Conservation (phyloP, 306 rosid species). For the Benincasa hispida region DNA sequence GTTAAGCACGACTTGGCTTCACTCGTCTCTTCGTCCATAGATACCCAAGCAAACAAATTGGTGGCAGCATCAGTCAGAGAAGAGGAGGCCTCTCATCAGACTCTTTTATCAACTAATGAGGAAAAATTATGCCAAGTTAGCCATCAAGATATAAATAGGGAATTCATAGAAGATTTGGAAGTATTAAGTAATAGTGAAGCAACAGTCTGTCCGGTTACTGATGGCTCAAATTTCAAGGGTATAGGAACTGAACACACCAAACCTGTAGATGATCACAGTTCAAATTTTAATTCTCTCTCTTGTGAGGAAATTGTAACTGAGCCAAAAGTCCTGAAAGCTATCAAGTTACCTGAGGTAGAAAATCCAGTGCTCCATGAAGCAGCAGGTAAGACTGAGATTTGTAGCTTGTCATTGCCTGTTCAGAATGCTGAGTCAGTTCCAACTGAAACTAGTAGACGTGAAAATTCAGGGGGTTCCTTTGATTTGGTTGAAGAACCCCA, state of each 20-base stretch:
- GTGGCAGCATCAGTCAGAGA: conserved; percentile 19
- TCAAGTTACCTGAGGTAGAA: conserved; percentile 20
- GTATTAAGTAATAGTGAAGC: conserved; percentile 14
- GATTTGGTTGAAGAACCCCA: conserved; percentile 24
- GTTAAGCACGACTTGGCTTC: conserved; percentile 21
- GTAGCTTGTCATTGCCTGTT: conserved; percentile 13
- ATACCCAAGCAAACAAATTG: conserved; percentile 25
- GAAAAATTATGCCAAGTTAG: conserved; percentile 21
- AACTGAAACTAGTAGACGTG: conserved; percentile 15
- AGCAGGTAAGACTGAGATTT: conserved; percentile 15
- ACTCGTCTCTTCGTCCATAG: conserved; percentile 12
- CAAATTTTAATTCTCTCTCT: conserved; percentile 10
- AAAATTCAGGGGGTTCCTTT: conserved; percentile 20
- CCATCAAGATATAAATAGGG: conserved; percentile 20
- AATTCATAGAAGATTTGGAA: conserved; percentile 24
- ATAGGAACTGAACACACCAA: conserved; percentile 22
- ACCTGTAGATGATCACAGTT: conserved; percentile 15
- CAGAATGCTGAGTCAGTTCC: conserved; percentile 22
- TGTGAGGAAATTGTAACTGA: conserved; percentile 11
- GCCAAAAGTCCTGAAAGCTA: conserved; percentile 20
- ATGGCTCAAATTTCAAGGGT: conserved; percentile 20
- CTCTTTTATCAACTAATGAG: conserved; percentile 15
- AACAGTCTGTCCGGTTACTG: conserved; percentile 21
- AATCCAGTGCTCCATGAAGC: conserved; percentile 16
- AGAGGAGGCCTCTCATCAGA: conserved; percentile 20